These are phyloP conservation scores for Bothriochloa decipiens DNA, from an alignment of 176 grass and related monocot species.

Conservation along the genomic window DNA sequence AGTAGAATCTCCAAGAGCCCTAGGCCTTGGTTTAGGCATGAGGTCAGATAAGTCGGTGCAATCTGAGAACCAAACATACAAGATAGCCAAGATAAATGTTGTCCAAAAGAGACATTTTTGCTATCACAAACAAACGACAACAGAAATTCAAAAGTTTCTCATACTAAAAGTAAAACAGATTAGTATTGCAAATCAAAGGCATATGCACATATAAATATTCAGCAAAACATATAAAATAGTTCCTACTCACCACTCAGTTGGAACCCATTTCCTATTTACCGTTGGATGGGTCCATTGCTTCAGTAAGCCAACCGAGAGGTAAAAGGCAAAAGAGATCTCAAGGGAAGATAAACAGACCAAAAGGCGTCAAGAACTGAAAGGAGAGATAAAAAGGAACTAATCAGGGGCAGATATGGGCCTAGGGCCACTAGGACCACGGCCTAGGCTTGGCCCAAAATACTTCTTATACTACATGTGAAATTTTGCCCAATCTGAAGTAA, in stretches of 20 bases:
- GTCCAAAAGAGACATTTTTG: conserved; percentile 6
- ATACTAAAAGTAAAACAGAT: conserved; percentile 21
- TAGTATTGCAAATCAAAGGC: conserved; percentile 6
- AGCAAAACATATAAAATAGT: conserved; percentile 29
- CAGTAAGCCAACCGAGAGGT: background rate
- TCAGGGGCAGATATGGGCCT: background rate
- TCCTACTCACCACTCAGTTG: background rate
- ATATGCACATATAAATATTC: conserved; percentile 10
- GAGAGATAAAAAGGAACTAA: background rate
- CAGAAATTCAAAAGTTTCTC: background rate
- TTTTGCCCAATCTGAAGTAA: background rate
- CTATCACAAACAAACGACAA: conserved; percentile 37
- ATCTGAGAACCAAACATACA: conserved; percentile 74
- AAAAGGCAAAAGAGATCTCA: background rate
- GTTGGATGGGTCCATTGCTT: background rate
- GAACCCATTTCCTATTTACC: background rate
- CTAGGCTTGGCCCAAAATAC: background rate
- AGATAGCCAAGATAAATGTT: conserved; percentile 17
- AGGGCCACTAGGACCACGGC: background rate
- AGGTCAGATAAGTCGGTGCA: conserved; percentile 87
- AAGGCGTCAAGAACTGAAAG: background rate
- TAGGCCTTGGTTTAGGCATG: conserved; percentile 86
- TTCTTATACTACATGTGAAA: background rate
- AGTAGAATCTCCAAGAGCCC: conserved; percentile 91
- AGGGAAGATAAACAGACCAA: background rate